Evolutionary conservation across 768 basidiomycete species (phyloP).

Genomic region (Glaciozyma martinii): DNA sequence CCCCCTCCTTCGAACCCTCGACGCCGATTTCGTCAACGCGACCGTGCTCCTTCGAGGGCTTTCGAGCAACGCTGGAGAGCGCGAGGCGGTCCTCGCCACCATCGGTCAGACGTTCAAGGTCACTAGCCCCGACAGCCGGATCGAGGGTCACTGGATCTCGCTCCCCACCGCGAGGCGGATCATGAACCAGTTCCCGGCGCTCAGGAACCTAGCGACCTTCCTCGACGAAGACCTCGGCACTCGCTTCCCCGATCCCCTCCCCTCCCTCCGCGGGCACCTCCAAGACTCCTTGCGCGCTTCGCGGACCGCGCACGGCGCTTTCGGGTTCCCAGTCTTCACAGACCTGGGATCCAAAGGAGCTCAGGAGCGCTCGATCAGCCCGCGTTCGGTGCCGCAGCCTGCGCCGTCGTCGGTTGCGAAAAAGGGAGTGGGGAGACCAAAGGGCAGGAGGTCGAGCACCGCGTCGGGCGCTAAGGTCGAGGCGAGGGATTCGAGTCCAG

Average conservation of each 20-base stretch:
- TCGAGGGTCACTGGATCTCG: conserved; percentile 8
- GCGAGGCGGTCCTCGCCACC: not conserved
- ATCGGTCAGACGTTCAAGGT: conserved; percentile 6
- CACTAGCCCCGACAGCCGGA: not conserved
- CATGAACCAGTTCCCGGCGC: not conserved
- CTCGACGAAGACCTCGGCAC: conserved; percentile 16
- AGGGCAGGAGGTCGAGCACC: too few species aligned
- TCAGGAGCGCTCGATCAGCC: too few species aligned
- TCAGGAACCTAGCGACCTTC: conserved; percentile 12
- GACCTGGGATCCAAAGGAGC: too few species aligned
- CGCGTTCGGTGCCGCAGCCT: too few species aligned
- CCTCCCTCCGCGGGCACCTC: conserved; percentile 1
- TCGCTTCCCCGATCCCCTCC: conserved; percentile 17
- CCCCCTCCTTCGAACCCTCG: conserved; percentile 13
- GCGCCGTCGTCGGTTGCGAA: too few species aligned
- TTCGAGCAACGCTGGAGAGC: conserved; percentile 1
- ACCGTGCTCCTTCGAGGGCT: conserved; percentile 6
- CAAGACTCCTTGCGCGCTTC: not conserved
- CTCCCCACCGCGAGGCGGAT: conserved; percentile 1
- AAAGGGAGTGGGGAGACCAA: too few species aligned
- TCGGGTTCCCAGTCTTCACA: too few species aligned
- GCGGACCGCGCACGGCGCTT: too few species aligned
- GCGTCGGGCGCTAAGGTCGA: too few species aligned
- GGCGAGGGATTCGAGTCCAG: too few species aligned
- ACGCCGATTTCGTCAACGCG: conserved; percentile 18